These are phyloP conservation scores for Sarocladium kiliense DNA, from an alignment of 2,329 filamentous ascomycete species.

Conservation along the genomic window DNA sequence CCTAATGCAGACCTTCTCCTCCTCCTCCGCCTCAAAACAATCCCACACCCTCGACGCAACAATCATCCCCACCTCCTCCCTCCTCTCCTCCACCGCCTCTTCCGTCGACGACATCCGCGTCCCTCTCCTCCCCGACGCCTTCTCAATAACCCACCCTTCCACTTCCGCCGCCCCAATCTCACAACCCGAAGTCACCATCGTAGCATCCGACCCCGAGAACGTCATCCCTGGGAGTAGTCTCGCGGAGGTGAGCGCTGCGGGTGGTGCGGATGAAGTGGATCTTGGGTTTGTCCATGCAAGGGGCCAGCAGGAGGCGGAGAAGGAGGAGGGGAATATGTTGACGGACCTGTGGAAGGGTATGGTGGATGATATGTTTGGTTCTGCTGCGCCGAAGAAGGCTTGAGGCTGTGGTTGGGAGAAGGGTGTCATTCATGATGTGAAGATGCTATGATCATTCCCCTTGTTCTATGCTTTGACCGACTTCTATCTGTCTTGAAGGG, in stretches of 20 bases:
- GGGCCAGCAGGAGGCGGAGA: conserved; percentile 20
- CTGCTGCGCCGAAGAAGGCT: conserved; percentile 15
- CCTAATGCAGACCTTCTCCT: conserved; percentile 60
- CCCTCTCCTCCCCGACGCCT: conserved; percentile 57
- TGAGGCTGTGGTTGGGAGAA: background rate
- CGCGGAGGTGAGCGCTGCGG: conserved; percentile 43
- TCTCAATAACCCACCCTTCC: conserved; percentile 35
- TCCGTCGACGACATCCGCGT: conserved; percentile 43
- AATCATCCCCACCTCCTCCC: conserved; percentile 43
- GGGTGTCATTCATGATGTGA: background rate
- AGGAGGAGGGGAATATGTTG: conserved; percentile 39
- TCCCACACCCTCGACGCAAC: conserved; percentile 45
- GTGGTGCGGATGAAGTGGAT: conserved; percentile 48
- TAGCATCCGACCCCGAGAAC: conserved; percentile 51
- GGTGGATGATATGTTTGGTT: conserved; percentile 40
- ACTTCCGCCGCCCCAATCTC: conserved; percentile 36
- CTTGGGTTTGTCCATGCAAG: conserved; percentile 45
- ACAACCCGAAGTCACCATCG: conserved; percentile 47
- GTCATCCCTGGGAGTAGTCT: conserved; percentile 46
- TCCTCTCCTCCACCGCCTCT: conserved; percentile 18
- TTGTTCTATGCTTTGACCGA: conserved; percentile 9
- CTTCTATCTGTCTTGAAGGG: background rate
- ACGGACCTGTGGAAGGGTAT: conserved; percentile 52
- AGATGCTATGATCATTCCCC: conserved; percentile 4
- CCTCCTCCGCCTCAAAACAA: conserved; percentile 38